These are phyloP conservation scores for Mercurialis annua DNA, from an alignment of 345 rosid genomes.

Conservation along the genomic window DNA sequence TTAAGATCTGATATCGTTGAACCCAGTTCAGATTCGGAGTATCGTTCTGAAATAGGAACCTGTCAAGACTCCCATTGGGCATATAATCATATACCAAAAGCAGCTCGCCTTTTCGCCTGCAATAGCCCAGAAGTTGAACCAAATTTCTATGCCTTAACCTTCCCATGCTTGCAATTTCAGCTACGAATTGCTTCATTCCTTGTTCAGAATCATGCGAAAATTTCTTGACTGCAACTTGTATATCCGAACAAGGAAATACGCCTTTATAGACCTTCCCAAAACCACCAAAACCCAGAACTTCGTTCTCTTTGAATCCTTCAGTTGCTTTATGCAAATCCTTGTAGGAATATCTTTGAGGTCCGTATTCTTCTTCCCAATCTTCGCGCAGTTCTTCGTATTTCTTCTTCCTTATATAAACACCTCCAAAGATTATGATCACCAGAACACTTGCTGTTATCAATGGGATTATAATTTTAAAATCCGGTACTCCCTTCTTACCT, in stretches of 20 bases:
- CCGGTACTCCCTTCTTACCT: not conserved
- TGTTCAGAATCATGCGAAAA: not conserved
- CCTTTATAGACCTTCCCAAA: slow-evolving; percentile 1
- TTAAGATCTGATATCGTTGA: not conserved
- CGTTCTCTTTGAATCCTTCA: not conserved
- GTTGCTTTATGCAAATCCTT: not conserved
- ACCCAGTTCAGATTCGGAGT: not conserved
- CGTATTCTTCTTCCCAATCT: slow-evolving; percentile 5
- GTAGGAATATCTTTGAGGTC: not conserved
- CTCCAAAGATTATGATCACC: not conserved
- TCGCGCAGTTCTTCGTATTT: not conserved
- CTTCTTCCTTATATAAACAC: not conserved
- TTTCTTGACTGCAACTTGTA: slow-evolving; percentile 1
- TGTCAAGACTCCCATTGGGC: slow-evolving; percentile 3
- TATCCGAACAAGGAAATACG: not conserved
- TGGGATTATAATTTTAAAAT: not conserved
- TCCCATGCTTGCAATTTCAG: slow-evolving; percentile 3
- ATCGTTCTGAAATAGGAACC: not conserved
- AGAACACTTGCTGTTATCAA: not conserved
- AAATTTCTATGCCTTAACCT: not conserved
- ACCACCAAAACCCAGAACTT: not conserved
- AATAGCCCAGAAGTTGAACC: not conserved
- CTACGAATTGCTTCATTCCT: not conserved
- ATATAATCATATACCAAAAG: slow-evolving; percentile 4
- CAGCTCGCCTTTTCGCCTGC: not conserved